Conservation (phyloP, 2,329 filamentous ascomycete genomes). For the Plectosphaerella sp. region DNA sequence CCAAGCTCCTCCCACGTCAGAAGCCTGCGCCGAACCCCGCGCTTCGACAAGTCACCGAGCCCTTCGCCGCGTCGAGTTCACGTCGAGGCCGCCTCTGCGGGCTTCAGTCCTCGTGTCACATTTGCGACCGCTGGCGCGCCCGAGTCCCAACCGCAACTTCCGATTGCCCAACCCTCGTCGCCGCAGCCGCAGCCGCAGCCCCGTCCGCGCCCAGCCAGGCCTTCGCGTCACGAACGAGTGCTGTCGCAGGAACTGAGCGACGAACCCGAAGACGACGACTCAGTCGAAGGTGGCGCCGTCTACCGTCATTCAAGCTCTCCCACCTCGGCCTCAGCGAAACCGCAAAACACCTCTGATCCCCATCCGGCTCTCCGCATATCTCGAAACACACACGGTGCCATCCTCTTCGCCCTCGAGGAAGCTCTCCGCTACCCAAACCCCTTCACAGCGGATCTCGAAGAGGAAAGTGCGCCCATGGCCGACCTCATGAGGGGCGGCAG, state of each 20-base stretch:
- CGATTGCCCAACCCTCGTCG: constrained; percentile 5
- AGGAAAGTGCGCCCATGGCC: constrained; percentile 91
- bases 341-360: constrained; percentile 25
- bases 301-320: constrained; percentile 17
- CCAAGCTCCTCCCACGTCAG: constrained; percentile 38
- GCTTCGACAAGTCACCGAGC: constrained; percentile 39
- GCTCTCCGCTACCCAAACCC: constrained; percentile 76
- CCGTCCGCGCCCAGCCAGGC: neutral
- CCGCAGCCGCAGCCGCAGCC: neutral
- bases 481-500: constrained; percentile 61
- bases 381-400: constrained; percentile 78
- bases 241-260: constrained; percentile 47
- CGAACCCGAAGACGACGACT: constrained; percentile 33
- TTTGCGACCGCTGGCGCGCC: constrained; percentile 26
- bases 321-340: constrained; percentile 16
- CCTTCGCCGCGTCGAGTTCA: constrained; percentile 32
- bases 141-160: constrained; percentile 5
- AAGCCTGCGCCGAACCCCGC: constrained; percentile 47
- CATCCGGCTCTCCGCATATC: constrained; percentile 64
- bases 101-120: constrained; percentile 38
- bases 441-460: constrained; percentile 78
- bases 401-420: constrained; percentile 89
- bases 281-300: constrained; percentile 23
- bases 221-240: constrained; percentile 23
- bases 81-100: constrained; percentile 42